Conservation (phyloP, 1,139 yeast species). For the Pichia sp. region DNA sequence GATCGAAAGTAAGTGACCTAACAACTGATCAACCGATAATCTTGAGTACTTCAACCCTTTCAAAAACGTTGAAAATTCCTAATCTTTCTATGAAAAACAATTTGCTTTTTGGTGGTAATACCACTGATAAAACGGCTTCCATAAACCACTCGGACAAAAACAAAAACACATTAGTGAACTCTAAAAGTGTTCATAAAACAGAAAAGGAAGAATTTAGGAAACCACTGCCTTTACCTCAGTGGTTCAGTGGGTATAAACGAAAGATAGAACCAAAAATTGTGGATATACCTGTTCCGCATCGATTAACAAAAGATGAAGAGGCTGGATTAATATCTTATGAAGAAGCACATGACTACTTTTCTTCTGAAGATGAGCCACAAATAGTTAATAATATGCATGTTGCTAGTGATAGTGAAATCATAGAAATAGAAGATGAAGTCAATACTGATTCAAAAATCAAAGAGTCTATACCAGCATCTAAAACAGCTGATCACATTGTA, state of each 20-base stretch:
- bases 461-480: no score
- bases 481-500: no score
- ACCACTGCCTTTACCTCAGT: constrained; percentile 16
- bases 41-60: constrained; percentile 14
- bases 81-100: constrained; percentile 15
- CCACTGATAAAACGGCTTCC: background rate
- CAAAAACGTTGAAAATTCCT: constrained; percentile 11
- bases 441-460: no score
- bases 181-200: background rate
- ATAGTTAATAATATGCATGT: no score
- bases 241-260: constrained; percentile 12
- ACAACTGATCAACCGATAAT: constrained; percentile 21
- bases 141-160: background rate
- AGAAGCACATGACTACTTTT: constrained; percentile 34
- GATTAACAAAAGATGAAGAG: constrained; percentile 37
- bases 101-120: constrained; percentile 8
- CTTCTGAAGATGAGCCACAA: constrained; percentile 13
- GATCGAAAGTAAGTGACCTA: background rate
- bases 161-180: background rate
- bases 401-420: background rate
- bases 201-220: constrained; percentile 8
- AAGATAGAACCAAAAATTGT: background rate
- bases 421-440: constrained; percentile 1
- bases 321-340: constrained; percentile 45
- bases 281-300: background rate